Evolutionary conservation across 2,329 filamentous ascomycete species (phyloP).

Genomic region (Pezicula neosporulosa): DNA sequence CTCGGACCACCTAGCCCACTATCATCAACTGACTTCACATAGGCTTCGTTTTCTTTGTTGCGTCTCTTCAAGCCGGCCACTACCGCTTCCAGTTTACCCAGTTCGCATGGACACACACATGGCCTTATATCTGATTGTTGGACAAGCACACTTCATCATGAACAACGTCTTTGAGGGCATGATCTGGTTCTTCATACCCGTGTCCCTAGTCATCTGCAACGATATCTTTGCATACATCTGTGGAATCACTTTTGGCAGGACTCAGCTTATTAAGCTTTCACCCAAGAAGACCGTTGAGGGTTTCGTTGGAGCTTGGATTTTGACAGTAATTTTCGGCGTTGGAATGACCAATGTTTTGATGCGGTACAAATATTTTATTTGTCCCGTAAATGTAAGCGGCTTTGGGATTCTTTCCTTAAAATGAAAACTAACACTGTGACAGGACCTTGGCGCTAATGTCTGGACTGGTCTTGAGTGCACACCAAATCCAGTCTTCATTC

Average conservation of each 20-base stretch:
- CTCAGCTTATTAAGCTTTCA: slow-evolving; percentile 94
- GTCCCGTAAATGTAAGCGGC: slow-evolving; percentile 75
- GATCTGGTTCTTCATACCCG: slow-evolving; percentile 99
- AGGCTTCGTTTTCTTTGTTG: slow-evolving; percentile 99
- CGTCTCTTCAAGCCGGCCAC: slow-evolving; percentile 88
- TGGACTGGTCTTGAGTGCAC: slow-evolving; percentile 87
- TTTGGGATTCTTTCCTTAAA: not conserved
- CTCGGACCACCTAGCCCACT: not conserved
- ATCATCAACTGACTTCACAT: slow-evolving; percentile 22
- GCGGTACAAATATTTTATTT: slow-evolving; percentile 96
- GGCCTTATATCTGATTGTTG: slow-evolving; percentile 96
- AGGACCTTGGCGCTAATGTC: slow-evolving; percentile 87
- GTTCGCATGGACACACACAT: slow-evolving; percentile 98
- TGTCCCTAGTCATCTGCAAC: slow-evolving; percentile 93
- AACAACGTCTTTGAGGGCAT: slow-evolving; percentile 99
- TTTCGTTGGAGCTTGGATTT: slow-evolving; percentile 94
- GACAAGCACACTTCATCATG: slow-evolving; percentile 98
- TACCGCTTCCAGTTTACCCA: slow-evolving; percentile 99
- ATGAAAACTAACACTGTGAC: slow-evolving; percentile 11
- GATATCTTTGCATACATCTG: slow-evolving; percentile 98
- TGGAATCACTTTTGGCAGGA: slow-evolving; percentile 93
- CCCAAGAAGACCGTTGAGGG: slow-evolving; percentile 99
- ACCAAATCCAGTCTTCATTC: slow-evolving; percentile 86
- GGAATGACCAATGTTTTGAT: slow-evolving; percentile 79
- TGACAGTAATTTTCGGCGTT: slow-evolving; percentile 84